phyloP scores from a whole-genome alignment of 441 rosid species.

The Mallotus japonicus region DNA sequence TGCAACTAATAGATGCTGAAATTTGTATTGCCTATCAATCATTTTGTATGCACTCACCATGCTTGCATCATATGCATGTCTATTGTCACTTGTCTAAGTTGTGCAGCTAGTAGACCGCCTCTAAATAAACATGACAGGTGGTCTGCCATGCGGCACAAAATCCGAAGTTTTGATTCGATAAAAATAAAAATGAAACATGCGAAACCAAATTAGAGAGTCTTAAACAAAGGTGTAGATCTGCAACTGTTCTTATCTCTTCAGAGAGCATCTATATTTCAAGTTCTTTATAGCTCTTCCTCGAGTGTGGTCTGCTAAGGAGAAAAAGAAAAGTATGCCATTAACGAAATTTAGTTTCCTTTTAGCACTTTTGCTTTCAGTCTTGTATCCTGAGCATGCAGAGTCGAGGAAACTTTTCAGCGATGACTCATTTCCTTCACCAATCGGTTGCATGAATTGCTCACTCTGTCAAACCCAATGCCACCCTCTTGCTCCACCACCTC shows the following conservation, averaged over 20 bases:
- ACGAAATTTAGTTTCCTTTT: constrained; percentile 16
- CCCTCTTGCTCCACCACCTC: no score
- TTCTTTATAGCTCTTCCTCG: background rate
- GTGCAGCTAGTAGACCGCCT: constrained; percentile 22
- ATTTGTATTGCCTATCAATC: background rate
- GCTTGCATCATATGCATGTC: background rate
- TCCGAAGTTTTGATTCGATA: constrained; percentile 27
- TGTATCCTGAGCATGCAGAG: constrained; percentile 21
- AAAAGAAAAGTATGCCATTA: constrained; percentile 25
- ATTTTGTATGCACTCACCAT: background rate
- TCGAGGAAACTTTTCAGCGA: constrained; percentile 25
- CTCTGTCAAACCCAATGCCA: no score
- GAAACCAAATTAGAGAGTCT: constrained; percentile 8
- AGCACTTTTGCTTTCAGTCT: constrained; percentile 21
- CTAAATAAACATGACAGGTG: constrained; percentile 53
- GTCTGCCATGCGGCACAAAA: constrained; percentile 64
- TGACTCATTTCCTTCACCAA: constrained; percentile 20
- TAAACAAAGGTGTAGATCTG: background rate
- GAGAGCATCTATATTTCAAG: constrained; percentile 7
- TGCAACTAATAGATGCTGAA: background rate
- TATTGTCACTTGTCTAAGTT: constrained; percentile 8
- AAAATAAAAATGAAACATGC: constrained; percentile 1
- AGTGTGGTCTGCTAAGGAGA: background rate
- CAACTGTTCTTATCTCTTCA: background rate
- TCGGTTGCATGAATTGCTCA: constrained; percentile 26